phyloP scores from a whole-genome alignment of 2,329 filamentous ascomycete species.

The Alternaria viburni region DNA sequence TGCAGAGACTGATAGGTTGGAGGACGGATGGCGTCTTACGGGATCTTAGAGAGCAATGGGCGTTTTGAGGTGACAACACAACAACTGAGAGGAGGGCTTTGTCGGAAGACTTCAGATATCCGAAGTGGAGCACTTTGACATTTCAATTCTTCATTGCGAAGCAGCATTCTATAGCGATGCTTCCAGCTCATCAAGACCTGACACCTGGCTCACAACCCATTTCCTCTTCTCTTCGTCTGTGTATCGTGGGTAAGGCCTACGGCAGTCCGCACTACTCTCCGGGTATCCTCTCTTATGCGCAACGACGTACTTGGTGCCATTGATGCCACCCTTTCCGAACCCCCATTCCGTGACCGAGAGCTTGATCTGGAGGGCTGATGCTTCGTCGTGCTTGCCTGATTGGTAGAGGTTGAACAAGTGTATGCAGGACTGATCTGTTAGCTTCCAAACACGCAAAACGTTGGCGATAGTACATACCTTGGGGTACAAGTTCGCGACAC shows the following conservation, averaged over 20 bases:
- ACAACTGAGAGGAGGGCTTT: neutral
- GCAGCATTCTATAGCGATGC: constrained; percentile 21
- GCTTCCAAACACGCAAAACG: neutral
- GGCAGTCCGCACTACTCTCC: constrained; percentile 58
- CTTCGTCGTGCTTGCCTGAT: constrained; percentile 56
- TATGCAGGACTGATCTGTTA: constrained; percentile 49
- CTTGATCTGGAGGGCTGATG: constrained; percentile 58
- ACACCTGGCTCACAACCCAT: constrained; percentile 52
- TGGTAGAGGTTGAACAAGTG: constrained; percentile 56
- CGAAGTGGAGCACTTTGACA: neutral
- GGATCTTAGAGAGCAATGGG: constrained; percentile 35
- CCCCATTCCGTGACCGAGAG: constrained; percentile 62
- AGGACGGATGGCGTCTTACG: constrained; percentile 34
- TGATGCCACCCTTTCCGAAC: constrained; percentile 65
- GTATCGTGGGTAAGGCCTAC: constrained; percentile 62
- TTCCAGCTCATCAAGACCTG: constrained; percentile 40
- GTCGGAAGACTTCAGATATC: neutral
- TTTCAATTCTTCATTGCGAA: neutral
- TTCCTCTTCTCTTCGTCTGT: constrained; percentile 53
- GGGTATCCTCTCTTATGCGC: constrained; percentile 62
- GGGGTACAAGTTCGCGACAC: constrained; percentile 68
- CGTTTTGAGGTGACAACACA: neutral
- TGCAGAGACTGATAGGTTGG: constrained; percentile 35
- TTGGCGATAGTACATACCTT: constrained; percentile 38
- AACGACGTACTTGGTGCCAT: constrained; percentile 67